Percentiles rank a stretch among this genome's conserved stretches.
Evolutionary conservation across 371 early-diverging fungal species (phyloP).

Genomic region (Syncephalastrum racemosum): DNA sequence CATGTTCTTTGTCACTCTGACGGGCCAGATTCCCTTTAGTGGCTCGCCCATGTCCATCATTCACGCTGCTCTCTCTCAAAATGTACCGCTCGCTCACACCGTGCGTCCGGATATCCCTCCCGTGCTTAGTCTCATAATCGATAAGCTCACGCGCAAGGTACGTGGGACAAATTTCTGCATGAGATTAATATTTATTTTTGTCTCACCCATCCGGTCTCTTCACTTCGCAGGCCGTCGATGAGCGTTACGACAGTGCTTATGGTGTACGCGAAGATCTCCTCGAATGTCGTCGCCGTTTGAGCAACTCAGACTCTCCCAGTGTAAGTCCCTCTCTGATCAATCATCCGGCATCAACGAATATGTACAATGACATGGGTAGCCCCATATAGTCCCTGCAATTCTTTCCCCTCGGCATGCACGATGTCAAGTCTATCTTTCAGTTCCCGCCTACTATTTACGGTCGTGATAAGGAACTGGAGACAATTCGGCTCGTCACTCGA

Average conservation of each 20-base stretch:
- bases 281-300: slow-evolving; percentile 43
- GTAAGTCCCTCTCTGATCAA: slow-evolving; percentile 9
- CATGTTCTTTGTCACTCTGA: slow-evolving; percentile 50
- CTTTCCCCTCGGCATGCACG: slow-evolving; percentile 39
- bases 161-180: background rate
- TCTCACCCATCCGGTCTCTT: background rate
- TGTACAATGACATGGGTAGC: background rate
- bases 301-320: slow-evolving; percentile 8
- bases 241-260: slow-evolving; percentile 55
- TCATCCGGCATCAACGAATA: too few species aligned
- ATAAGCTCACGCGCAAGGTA: slow-evolving; percentile 60
- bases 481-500: slow-evolving; percentile 26
- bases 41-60: slow-evolving; percentile 54
- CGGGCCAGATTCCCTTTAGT: slow-evolving; percentile 47
- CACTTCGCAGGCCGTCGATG: slow-evolving; percentile 46
- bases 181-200: background rate
- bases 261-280: slow-evolving; percentile 56
- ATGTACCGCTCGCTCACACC: slow-evolving; percentile 46
- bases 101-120: slow-evolving; percentile 54
- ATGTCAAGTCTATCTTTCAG: slow-evolving; percentile 44
- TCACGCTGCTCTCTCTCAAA: slow-evolving; percentile 49
- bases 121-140: slow-evolving; percentile 50
- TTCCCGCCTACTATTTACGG: slow-evolving; percentile 39
- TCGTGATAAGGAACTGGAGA: slow-evolving; percentile 37
- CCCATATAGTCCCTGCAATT: slow-evolving; percentile 23